These are phyloP conservation scores for Pythium coloratum DNA, from an alignment of 352 stramenopile species.

Conservation along the genomic window DNA sequence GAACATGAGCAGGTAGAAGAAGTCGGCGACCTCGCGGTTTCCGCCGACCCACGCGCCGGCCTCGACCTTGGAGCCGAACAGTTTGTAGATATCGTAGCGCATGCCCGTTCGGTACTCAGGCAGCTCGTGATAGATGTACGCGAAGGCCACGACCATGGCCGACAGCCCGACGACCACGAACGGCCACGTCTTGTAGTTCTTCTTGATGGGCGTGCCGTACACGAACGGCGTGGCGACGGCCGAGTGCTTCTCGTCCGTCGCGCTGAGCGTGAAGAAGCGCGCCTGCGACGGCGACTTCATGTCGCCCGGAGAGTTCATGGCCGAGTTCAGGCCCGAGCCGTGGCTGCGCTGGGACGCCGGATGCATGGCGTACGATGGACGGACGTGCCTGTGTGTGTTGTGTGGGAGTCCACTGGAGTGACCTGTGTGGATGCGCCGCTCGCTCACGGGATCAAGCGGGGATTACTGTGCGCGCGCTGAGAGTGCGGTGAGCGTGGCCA, in stretches of 20 bases:
- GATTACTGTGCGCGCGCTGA: not conserved
- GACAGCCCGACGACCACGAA: slow-evolving; percentile 59
- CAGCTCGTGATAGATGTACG: slow-evolving; percentile 72
- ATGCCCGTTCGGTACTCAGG: slow-evolving; percentile 68
- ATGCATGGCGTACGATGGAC: not conserved
- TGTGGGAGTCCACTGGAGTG: too few relatives aligned
- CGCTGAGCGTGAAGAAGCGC: slow-evolving; percentile 77
- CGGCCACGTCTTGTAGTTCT: slow-evolving; percentile 84
- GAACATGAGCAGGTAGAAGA: slow-evolving; percentile 67
- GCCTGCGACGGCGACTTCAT: slow-evolving; percentile 46
- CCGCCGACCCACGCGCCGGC: slow-evolving; percentile 64
- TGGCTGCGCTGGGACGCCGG: slow-evolving; percentile 12
- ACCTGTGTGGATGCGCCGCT: too few relatives aligned
- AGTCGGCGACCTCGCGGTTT: slow-evolving; percentile 74
- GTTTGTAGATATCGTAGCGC: slow-evolving; percentile 61
- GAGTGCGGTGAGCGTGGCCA: not conserved
- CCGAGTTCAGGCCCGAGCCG: slow-evolving; percentile 6
- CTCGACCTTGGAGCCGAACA: slow-evolving; percentile 57
- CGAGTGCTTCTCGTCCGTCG: slow-evolving; percentile 41
- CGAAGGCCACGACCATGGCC: slow-evolving; percentile 52
- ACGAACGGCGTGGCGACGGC: slow-evolving; percentile 62
- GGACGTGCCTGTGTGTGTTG: too few relatives aligned
- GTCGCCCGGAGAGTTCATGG: slow-evolving; percentile 21
- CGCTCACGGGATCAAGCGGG: too few relatives aligned
- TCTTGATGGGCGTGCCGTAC: slow-evolving; percentile 74